Conservation (phyloP, 1,284 basidiomycete species). For the Marasmius oreades region DNA sequence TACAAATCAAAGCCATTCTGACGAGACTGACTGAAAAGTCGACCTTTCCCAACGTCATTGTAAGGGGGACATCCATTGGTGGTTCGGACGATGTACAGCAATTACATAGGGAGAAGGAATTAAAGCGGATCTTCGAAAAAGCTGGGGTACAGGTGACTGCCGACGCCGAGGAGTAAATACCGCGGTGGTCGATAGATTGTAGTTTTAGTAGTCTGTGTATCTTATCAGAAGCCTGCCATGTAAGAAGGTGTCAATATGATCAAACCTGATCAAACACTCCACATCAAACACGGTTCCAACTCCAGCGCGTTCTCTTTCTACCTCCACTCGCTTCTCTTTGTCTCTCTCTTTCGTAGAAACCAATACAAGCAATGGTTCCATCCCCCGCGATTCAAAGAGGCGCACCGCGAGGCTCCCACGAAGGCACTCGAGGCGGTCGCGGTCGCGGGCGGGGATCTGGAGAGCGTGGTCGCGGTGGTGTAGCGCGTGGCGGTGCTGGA, state of each 20-base stretch:
- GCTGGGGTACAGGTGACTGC: slow-evolving; percentile 11
- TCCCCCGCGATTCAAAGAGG: too few species aligned
- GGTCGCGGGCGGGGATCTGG: too few species aligned
- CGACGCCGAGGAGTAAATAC: neutral
- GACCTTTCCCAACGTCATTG: slow-evolving; percentile 76
- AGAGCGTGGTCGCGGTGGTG: slow-evolving; percentile 1
- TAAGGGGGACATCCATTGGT: slow-evolving; percentile 66
- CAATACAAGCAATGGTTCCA: too few species aligned
- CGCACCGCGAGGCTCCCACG: too few species aligned
- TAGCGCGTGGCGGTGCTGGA: neutral
- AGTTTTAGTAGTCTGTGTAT: neutral
- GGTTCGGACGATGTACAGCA: slow-evolving; percentile 63
- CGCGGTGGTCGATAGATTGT: neutral
- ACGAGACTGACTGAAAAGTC: slow-evolving; percentile 59
- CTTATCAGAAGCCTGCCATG: too few species aligned
- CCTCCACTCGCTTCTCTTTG: too few species aligned
- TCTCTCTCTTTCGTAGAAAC: too few species aligned
- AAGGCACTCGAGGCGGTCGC: neutral
- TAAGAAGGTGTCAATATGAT: too few species aligned
- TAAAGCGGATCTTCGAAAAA: slow-evolving; percentile 40
- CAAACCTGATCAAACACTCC: too few species aligned
- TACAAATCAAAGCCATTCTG: slow-evolving; percentile 62
- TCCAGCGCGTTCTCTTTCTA: too few species aligned
- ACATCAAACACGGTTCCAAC: too few species aligned
- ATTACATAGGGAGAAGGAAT: slow-evolving; percentile 43